A percentile compares a stretch with the other conserved stretches of the same genome.
These are phyloP conservation scores for Kodamaea jinghongensis DNA, from an alignment of 805 yeast genomes.

Conservation along the genomic window DNA sequence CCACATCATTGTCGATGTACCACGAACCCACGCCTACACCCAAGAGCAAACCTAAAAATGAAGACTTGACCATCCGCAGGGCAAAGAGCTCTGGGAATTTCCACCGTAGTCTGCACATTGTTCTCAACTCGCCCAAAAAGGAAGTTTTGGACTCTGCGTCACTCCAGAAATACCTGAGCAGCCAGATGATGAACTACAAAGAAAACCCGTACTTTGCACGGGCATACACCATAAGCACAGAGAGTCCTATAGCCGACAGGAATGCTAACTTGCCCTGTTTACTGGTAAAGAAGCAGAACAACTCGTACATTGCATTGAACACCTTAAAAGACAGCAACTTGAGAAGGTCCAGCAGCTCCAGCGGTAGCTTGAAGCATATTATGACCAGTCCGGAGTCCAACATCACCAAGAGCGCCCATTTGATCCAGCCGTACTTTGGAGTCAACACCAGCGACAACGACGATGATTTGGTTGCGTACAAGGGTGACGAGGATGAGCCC, in stretches of 20 bases:
- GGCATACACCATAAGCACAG: background rate
- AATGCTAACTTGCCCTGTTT: conserved; percentile 36
- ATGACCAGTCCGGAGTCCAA: too few relatives aligned
- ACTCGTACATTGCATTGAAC: conserved; percentile 39
- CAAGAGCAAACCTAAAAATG: conserved; percentile 4
- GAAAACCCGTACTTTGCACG: conserved; percentile 8
- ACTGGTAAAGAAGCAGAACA: conserved; percentile 25
- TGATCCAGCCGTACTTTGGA: conserved; percentile 1
- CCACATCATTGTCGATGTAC: conserved; percentile 19
- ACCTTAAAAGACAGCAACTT: conserved; percentile 31
- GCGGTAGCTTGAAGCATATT: background rate
- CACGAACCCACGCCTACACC: conserved; percentile 3
- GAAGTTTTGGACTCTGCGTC: background rate
- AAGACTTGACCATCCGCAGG: conserved; percentile 22
- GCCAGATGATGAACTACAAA: conserved; percentile 7
- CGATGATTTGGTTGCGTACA: conserved; percentile 11
- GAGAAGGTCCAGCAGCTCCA: conserved; percentile 14
- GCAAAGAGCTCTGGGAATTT: conserved; percentile 38
- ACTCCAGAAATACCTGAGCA: background rate
- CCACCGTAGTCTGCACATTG: conserved; percentile 6
- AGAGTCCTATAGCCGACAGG: conserved; percentile 9
- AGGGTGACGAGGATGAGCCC: conserved; percentile 1
- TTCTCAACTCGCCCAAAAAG: conserved; percentile 1
- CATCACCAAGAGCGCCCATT: conserved; percentile 4
- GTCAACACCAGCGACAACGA: conserved; percentile 12